Conservation (phyloP, 148 eudicot species). For the Nepenthes mirabilis region DNA sequence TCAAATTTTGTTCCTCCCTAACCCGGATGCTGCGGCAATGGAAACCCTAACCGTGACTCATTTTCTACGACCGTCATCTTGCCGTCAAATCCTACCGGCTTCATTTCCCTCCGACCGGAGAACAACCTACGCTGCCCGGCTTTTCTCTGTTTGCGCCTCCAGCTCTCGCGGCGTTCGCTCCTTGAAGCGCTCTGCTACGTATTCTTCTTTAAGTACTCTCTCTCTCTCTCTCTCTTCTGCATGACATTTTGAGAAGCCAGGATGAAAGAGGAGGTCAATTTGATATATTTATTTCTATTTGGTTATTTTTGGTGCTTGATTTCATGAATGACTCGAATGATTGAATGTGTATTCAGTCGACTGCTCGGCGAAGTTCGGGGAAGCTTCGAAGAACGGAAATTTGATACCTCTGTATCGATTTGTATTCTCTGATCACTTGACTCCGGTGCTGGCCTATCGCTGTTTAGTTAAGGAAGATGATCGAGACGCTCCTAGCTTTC, state of each 20-base stretch:
- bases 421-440: slow-evolving; percentile 86
- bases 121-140: neutral
- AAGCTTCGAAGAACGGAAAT: slow-evolving; percentile 81
- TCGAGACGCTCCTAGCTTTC: slow-evolving; percentile 91
- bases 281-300: neutral
- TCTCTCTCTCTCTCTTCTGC: neutral
- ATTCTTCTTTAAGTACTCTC: neutral
- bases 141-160: neutral
- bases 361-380: slow-evolving; percentile 43
- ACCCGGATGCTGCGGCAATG: no score
- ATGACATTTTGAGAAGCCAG: neutral
- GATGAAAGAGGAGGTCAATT: no score
- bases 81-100: neutral
- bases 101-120: neutral
- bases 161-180: neutral
- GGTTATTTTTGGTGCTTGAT: neutral
- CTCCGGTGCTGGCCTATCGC: slow-evolving; percentile 94
- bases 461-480: slow-evolving; percentile 93
- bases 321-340: slow-evolving; percentile 2
- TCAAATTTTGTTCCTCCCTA: no score
- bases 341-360: slow-evolving; percentile 30
- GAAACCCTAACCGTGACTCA: no score
- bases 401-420: slow-evolving; percentile 66
- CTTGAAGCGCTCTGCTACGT: neutral
- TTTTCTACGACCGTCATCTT: no score